Evolutionary conservation across 2,329 filamentous ascomycete genomes (phyloP).

Genomic region (Blastomyces emzantsi): DNA sequence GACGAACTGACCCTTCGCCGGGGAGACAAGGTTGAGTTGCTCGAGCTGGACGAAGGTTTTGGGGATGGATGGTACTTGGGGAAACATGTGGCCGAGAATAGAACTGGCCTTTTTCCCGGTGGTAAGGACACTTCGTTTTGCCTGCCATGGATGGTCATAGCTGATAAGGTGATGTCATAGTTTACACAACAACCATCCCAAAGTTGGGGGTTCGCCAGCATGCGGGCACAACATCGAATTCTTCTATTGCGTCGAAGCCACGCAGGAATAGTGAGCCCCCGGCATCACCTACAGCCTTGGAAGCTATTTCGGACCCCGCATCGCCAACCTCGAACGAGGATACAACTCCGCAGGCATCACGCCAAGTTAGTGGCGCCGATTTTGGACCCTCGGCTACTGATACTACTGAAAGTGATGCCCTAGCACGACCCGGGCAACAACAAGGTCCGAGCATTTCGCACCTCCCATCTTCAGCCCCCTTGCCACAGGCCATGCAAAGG

Average conservation of each 20-base stretch:
- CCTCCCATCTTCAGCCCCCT: constrained; percentile 28
- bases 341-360: constrained; percentile 34
- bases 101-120: constrained; percentile 41
- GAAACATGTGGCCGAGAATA: constrained; percentile 35
- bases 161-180: constrained; percentile 24
- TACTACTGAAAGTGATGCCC: constrained; percentile 10
- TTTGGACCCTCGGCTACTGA: constrained; percentile 20
- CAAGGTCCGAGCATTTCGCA: constrained; percentile 28
- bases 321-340: constrained; percentile 27
- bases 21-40: constrained; percentile 55
- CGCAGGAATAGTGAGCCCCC: constrained; percentile 1
- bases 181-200: constrained; percentile 23
- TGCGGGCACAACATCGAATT: constrained; percentile 9
- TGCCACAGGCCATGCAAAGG: constrained; percentile 34
- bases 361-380: constrained; percentile 29
- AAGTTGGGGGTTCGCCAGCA: constrained; percentile 15
- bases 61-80: constrained; percentile 58
- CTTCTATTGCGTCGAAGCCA: constrained; percentile 7
- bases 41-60: constrained; percentile 58
- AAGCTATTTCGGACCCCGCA: constrained; percentile 19
- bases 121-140: constrained; percentile 25
- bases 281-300: neutral
- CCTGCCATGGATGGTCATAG: constrained; percentile 8
- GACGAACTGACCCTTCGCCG: constrained; percentile 87
- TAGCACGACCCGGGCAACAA: constrained; percentile 14